Conservation (phyloP, 768 basidiomycete species). For the Collybiopsis luxurians region DNA sequence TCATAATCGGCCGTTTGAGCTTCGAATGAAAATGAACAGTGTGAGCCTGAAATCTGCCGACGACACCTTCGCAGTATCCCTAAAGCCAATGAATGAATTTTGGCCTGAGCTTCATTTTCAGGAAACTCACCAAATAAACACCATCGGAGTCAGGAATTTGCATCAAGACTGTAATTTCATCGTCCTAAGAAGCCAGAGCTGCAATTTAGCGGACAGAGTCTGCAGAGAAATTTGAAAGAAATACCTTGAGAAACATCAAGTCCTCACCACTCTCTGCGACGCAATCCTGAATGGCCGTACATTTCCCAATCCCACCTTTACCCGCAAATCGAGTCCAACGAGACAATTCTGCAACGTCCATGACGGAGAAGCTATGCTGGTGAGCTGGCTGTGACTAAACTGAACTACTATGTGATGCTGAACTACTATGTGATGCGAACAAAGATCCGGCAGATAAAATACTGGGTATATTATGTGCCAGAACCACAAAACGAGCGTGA, state of each 20-base stretch:
- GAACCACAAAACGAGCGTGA: no score
- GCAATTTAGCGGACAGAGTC: background rate
- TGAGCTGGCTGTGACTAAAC: background rate
- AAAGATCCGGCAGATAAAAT: no score
- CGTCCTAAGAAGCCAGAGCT: conserved; percentile 47
- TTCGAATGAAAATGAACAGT: conserved; percentile 70
- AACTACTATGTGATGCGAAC: no score
- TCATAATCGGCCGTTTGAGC: conserved; percentile 78
- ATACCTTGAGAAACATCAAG: conserved; percentile 85
- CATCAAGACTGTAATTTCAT: conserved; percentile 77
- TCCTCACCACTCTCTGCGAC: conserved; percentile 72
- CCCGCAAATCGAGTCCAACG: conserved; percentile 84
- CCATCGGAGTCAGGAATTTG: conserved; percentile 55
- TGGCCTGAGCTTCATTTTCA: background rate
- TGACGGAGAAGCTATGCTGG: conserved; percentile 16
- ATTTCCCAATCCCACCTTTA: conserved; percentile 84
- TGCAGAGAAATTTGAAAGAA: conserved; percentile 9
- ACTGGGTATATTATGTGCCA: no score
- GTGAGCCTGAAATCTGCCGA: conserved; percentile 64
- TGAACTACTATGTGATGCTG: no score
- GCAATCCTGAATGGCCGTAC: conserved; percentile 71
- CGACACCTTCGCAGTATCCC: conserved; percentile 89
- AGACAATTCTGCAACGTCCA: conserved; percentile 72
- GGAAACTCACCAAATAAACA: conserved; percentile 57
- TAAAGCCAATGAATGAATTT: conserved; percentile 21